A percentile compares a stretch with the other conserved stretches of the same genome.
These are phyloP conservation scores for Colletotrichum sp. DNA, from an alignment of 2,329 filamentous ascomycete genomes.

Conservation along the genomic window DNA sequence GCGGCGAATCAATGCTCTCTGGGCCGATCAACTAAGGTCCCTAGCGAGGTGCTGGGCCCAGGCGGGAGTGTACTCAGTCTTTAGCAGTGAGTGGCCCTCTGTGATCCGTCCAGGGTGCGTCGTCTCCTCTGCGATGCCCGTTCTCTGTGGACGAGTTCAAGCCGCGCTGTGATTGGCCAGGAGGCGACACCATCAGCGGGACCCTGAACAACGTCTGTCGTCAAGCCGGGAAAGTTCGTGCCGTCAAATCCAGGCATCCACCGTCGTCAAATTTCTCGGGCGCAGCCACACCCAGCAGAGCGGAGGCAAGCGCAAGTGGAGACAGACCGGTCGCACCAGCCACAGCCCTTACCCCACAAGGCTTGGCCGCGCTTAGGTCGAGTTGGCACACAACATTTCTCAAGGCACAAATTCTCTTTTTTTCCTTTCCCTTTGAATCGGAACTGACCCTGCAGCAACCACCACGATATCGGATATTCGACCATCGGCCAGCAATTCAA, in stretches of 20 bases:
- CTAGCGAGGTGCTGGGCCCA: no score
- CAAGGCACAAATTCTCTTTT: constrained; percentile 14
- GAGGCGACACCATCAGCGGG: neutral
- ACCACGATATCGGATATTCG: constrained; percentile 23
- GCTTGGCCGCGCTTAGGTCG: constrained; percentile 1
- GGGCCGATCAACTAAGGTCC: neutral
- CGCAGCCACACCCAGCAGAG: neutral
- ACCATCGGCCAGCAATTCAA: constrained; percentile 24
- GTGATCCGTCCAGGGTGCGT: neutral
- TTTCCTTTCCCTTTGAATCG: neutral
- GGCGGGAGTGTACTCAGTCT: neutral
- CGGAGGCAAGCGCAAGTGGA: neutral
- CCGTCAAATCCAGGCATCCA: neutral
- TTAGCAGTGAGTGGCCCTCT: neutral
- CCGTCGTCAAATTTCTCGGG: neutral
- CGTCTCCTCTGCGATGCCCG: constrained; percentile 2
- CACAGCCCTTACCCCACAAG: neutral
- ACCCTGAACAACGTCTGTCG: neutral
- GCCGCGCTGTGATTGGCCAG: constrained; percentile 6
- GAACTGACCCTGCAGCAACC: constrained; percentile 20
- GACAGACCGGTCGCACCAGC: neutral
- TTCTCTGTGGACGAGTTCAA: neutral
- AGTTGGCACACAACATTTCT: constrained; percentile 7
- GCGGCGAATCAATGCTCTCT: neutral
- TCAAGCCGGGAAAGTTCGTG: neutral